Evolutionary conservation across 2,329 filamentous ascomycete species (phyloP).

Genomic region (Thielaviopsis cerberus): DNA sequence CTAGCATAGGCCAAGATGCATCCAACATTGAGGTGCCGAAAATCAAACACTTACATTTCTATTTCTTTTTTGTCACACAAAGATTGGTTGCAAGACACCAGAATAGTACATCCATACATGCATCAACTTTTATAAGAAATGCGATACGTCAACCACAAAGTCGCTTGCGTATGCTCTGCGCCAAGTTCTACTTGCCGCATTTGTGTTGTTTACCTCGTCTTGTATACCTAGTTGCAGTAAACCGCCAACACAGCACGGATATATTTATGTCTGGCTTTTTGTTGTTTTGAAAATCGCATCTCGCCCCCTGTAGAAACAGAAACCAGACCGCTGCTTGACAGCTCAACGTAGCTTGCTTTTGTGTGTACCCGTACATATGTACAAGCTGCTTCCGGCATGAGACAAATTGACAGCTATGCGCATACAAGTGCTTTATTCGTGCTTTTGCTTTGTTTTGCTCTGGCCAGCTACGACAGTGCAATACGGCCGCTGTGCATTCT

Average conservation of each 20-base stretch:
- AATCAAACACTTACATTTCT: no score
- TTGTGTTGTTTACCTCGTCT: background rate
- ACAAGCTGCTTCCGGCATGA: background rate
- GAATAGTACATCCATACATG: background rate
- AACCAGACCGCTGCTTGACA: background rate
- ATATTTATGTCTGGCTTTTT: background rate
- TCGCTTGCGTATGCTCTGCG: background rate
- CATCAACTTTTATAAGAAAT: no score
- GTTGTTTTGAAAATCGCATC: background rate
- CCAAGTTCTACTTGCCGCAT: background rate
- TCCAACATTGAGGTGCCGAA: no score
- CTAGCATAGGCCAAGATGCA: no score
- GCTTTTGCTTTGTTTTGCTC: background rate
- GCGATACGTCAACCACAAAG: background rate
- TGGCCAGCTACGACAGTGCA: background rate
- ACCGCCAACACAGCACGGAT: background rate
- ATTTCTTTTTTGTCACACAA: background rate
- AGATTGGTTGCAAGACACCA: background rate
- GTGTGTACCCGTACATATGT: background rate
- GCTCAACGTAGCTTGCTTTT: background rate
- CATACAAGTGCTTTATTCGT: background rate
- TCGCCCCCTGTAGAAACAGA: background rate
- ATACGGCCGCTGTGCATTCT: background rate
- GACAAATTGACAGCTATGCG: background rate
- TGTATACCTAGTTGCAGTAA: background rate